phyloP scores from a whole-genome alignment of 345 rosid genomes.

The Mangifera indica region DNA sequence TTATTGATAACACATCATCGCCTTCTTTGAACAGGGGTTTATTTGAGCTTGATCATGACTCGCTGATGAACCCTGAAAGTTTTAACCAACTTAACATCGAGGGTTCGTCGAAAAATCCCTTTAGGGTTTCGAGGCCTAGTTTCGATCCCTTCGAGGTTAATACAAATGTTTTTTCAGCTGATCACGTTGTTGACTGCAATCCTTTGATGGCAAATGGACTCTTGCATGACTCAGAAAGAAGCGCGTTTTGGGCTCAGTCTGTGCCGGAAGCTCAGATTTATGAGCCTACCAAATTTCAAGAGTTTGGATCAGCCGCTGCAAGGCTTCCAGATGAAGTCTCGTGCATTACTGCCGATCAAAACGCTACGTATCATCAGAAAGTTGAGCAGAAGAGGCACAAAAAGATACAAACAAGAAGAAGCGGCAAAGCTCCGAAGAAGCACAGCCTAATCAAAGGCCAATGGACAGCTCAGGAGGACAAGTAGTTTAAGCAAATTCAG shows the following conservation, averaged over 20 bases:
- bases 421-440: conserved; percentile 26
- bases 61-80: conserved; percentile 8
- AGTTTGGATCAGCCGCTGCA: conserved; percentile 1
- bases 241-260: conserved; percentile 7
- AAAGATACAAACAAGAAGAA: conserved; percentile 27
- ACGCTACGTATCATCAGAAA: conserved; percentile 16
- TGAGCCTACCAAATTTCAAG: conserved; percentile 6
- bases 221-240: conserved; percentile 22
- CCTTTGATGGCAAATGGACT: conserved; percentile 1
- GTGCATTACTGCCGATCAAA: conserved; percentile 13
- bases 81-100: conserved; percentile 17
- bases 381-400: conserved; percentile 23
- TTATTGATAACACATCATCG: not conserved
- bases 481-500: conserved; percentile 22
- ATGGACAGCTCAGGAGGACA: conserved; percentile 68
- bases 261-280: conserved; percentile 8
- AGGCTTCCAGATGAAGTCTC: conserved; percentile 26
- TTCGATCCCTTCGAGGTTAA: conserved; percentile 17
- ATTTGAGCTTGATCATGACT: conserved; percentile 10
- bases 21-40: not conserved
- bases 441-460: conserved; percentile 55
- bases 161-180: not conserved
- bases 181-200: not conserved
- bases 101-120: conserved; percentile 24
- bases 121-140: conserved; percentile 15